These are phyloP conservation scores for Phytopythium aichiense DNA, from an alignment of 352 stramenopile species.

Conservation along the genomic window DNA sequence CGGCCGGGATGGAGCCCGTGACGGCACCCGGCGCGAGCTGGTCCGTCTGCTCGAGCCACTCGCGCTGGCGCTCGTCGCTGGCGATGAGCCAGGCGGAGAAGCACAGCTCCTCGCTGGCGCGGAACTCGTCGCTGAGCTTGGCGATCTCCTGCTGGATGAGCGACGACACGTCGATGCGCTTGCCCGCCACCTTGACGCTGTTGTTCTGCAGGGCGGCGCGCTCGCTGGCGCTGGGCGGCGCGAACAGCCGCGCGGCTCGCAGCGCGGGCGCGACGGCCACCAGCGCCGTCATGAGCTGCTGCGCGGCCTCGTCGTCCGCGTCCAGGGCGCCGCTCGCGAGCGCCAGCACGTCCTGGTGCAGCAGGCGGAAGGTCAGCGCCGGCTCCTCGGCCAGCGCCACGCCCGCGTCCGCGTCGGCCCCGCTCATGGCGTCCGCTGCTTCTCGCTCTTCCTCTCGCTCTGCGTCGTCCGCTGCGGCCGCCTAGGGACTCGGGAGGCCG, in stretches of 20 bases:
- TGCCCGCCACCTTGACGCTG: constrained; percentile 51
- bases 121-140: constrained; percentile 79
- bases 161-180: constrained; percentile 67
- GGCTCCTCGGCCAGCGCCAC: constrained; percentile 51
- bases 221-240: constrained; percentile 34
- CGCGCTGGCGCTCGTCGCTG: constrained; percentile 59
- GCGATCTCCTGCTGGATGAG: constrained; percentile 81
- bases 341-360: constrained; percentile 66
- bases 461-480: no score
- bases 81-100: constrained; percentile 78
- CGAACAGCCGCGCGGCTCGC: constrained; percentile 33
- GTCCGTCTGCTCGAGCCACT: constrained; percentile 70
- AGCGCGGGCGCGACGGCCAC: constrained; percentile 37
- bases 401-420: constrained; percentile 7
- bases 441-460: not conserved
- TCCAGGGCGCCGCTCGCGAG: constrained; percentile 65
- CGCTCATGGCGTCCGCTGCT: constrained; percentile 3
- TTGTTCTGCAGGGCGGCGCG: constrained; percentile 62
- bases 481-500: no score
- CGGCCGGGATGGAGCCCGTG: constrained; percentile 51
- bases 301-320: constrained; percentile 57
- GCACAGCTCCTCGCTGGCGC: constrained; percentile 52
- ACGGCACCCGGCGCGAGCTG: constrained; percentile 43
- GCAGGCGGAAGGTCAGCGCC: constrained; percentile 60
- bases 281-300: constrained; percentile 53